These are phyloP conservation scores for Skeletonema grethae DNA, from an alignment of 108 stramenopile genomes.

Conservation along the genomic window DNA sequence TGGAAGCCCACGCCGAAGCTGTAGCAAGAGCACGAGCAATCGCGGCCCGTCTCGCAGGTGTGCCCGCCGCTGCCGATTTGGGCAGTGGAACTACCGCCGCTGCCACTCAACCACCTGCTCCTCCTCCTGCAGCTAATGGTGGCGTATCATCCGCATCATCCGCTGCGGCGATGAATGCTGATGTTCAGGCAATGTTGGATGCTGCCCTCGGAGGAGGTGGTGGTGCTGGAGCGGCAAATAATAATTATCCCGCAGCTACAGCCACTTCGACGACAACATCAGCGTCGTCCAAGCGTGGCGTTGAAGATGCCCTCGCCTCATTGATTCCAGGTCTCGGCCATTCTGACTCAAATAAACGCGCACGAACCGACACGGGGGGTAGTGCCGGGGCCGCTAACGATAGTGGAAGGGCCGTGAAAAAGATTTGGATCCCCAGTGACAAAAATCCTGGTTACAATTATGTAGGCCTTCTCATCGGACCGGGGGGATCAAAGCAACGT, in stretches of 20 bases:
- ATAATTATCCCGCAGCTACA: constrained; percentile 17
- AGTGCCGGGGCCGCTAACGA: constrained; percentile 16
- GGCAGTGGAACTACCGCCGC: constrained; percentile 9
- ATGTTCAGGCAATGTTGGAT: constrained; percentile 34
- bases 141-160: constrained; percentile 7
- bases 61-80: constrained; percentile 28
- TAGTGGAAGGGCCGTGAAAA: constrained; percentile 44
- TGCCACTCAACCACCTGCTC: constrained; percentile 2
- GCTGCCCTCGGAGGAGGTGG: constrained; percentile 34
- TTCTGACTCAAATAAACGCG: constrained; percentile 18
- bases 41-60: constrained; percentile 71
- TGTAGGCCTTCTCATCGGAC: constrained; percentile 55
- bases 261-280: constrained; percentile 3
- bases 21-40: constrained; percentile 80
- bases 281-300: constrained; percentile 24
- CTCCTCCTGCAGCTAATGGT: constrained; percentile 8
- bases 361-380: constrained; percentile 11
- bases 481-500: constrained; percentile 57
- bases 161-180: constrained; percentile 12
- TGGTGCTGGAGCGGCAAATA: neutral
- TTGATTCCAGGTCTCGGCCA: constrained; percentile 49
- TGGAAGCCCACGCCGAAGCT: constrained; percentile 66
- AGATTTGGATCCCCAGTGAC: constrained; percentile 49
- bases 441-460: constrained; percentile 56
- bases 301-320: constrained; percentile 45